These are phyloP conservation scores for Allium sativum DNA, from an alignment of 106 monocot genomes.

Conservation along the genomic window DNA sequence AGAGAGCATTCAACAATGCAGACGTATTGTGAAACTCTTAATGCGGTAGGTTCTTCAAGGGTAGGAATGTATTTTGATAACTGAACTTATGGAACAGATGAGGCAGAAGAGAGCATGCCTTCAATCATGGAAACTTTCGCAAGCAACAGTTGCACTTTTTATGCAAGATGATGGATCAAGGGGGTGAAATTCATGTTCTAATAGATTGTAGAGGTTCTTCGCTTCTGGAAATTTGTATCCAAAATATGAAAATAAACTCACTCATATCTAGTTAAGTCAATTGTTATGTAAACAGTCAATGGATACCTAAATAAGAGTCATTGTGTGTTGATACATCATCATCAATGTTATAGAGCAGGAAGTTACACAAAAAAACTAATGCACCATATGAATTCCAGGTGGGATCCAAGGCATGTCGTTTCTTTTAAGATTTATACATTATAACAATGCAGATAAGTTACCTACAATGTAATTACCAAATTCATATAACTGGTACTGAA, in stretches of 20 bases:
- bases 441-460: no score
- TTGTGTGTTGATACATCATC: no score
- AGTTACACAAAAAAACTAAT: no score
- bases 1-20: background rate
- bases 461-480: no score
- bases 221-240: conserved; percentile 60
- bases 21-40: conserved; percentile 91
- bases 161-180: conserved; percentile 77
- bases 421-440: no score
- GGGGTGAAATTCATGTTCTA: conserved; percentile 74
- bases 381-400: no score
- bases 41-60: conserved; percentile 58
- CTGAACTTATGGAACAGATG: conserved; percentile 86
- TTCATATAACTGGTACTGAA: background rate
- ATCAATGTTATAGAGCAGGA: no score
- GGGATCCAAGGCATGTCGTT: no score
- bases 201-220: conserved; percentile 76
- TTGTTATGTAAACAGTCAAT: background rate
- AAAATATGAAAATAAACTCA: background rate
- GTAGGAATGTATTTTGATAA: conserved; percentile 71
- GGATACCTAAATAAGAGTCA: background rate
- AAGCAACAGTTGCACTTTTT: conserved; percentile 80
- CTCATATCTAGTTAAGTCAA: background rate
- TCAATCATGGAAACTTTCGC: conserved; percentile 78
- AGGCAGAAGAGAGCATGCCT: conserved; percentile 70